A percentile compares a stretch with the other conserved stretches of the same genome.
These are phyloP conservation scores for Colletotrichum siamense DNA, from an alignment of 2,329 filamentous ascomycete species.

Conservation along the genomic window DNA sequence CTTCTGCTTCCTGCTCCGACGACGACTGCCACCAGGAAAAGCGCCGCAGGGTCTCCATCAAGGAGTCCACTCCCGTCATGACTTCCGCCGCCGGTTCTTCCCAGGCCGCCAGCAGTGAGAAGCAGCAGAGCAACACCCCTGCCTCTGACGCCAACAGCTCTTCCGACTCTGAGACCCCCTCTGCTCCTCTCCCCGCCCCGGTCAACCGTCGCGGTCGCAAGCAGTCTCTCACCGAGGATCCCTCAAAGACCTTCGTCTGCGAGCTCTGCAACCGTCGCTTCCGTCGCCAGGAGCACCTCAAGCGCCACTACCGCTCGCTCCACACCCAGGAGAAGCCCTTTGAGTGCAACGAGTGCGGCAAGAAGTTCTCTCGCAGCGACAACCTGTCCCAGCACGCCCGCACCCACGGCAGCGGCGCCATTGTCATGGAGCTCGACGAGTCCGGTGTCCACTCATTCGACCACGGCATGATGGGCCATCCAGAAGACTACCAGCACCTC, in stretches of 20 bases:
- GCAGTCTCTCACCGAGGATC: constrained; percentile 97
- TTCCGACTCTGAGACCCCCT: constrained; percentile 49
- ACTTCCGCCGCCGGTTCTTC: constrained; percentile 44
- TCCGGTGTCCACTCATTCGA: constrained; percentile 57
- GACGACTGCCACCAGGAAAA: constrained; percentile 60
- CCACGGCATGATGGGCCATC: constrained; percentile 43
- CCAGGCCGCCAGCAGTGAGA: constrained; percentile 34
- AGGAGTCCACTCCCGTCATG: constrained; percentile 49
- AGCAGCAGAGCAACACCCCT: constrained; percentile 38
- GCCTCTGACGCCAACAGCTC: constrained; percentile 40
- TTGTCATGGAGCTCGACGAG: constrained; percentile 88
- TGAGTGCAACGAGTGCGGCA: constrained; percentile 95
- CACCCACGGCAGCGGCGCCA: constrained; percentile 88
- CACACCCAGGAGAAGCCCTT: constrained; percentile 99
- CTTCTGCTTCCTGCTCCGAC: constrained; percentile 58
- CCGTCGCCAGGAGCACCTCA: constrained; percentile 96
- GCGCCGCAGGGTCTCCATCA: constrained; percentile 57
- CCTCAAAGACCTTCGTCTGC: constrained; percentile 97
- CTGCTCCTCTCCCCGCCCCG: constrained; percentile 56
- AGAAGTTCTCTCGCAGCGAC: constrained; percentile 98
- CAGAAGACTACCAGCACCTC: constrained; percentile 69
- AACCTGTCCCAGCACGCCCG: constrained; percentile 96
- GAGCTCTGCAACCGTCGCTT: constrained; percentile 96
- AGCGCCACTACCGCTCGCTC: constrained; percentile 97
- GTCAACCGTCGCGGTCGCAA: constrained; percentile 94